These are phyloP conservation scores for Cylindrodendrum hubeiense DNA, from an alignment of 2,329 filamentous ascomycete species.

Conservation along the genomic window DNA sequence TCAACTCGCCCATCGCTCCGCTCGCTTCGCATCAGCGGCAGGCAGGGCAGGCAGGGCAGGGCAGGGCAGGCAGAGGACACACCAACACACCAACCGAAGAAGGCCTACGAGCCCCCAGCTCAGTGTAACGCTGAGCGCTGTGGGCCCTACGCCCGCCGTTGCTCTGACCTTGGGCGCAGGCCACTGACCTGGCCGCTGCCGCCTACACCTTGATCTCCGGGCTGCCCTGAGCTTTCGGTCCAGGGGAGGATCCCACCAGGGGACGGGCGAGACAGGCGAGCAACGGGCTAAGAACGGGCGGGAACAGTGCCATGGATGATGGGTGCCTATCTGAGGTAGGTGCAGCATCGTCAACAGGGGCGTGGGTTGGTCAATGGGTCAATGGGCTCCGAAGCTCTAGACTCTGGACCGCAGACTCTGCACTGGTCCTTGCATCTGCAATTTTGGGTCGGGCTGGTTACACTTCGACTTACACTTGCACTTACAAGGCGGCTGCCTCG, in stretches of 20 bases:
- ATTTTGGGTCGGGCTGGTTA: neutral
- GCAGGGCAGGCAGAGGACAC: neutral
- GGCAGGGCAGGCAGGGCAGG: constrained; percentile 34
- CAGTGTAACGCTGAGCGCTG: neutral
- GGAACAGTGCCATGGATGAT: constrained; percentile 11
- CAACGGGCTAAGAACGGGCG: constrained; percentile 4
- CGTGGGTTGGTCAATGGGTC: constrained; percentile 22
- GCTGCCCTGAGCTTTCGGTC: neutral
- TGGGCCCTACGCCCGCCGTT: neutral
- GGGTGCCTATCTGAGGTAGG: constrained; percentile 24
- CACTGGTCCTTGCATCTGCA: constrained; percentile 5
- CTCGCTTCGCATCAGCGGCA: constrained; percentile 25
- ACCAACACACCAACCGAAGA: neutral
- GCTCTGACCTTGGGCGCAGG: neutral
- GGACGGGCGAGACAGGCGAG: constrained; percentile 11
- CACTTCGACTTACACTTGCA: constrained; percentile 5
- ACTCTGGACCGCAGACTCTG: constrained; percentile 2
- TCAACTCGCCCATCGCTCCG: constrained; percentile 19
- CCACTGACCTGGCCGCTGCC: neutral
- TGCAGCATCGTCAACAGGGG: constrained; percentile 11
- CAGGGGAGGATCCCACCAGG: neutral
- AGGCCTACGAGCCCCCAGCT: neutral
- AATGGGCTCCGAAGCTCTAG: constrained; percentile 1
- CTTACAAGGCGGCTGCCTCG: neutral
- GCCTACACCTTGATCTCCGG: neutral